These are phyloP conservation scores for Phytomonas francai DNA, from an alignment of 208 protist genomes.

Conservation along the genomic window DNA sequence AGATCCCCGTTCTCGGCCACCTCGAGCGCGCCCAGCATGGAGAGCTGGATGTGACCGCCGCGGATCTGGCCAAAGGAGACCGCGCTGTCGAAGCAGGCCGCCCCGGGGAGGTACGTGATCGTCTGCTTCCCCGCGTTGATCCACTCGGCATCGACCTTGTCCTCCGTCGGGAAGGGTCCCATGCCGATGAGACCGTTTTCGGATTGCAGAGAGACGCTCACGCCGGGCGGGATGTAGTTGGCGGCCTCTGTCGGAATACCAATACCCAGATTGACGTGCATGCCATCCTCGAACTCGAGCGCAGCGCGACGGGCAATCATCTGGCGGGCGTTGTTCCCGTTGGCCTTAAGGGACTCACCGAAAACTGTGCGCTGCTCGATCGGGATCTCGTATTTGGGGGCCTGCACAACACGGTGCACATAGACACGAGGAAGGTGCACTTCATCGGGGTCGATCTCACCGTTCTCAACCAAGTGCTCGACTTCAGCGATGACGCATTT, in stretches of 20 bases:
- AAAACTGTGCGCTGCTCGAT: constrained; percentile 44
- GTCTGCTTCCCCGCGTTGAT: constrained; percentile 98
- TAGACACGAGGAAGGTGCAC: constrained; percentile 94
- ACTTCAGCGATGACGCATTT: constrained; percentile 93
- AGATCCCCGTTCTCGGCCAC: constrained; percentile 92
- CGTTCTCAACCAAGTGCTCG: constrained; percentile 92
- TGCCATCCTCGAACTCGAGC: constrained; percentile 93
- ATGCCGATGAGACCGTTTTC: constrained; percentile 92
- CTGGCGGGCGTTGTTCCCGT: constrained; percentile 48
- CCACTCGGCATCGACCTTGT: constrained; percentile 89
- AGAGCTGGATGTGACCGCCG: constrained; percentile 94
- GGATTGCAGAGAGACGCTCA: constrained; percentile 86
- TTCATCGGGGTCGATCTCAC: constrained; percentile 89
- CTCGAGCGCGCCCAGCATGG: constrained; percentile 95
- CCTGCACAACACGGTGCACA: constrained; percentile 87
- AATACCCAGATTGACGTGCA: constrained; percentile 96
- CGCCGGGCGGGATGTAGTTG: constrained; percentile 84
- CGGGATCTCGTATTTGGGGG: constrained; percentile 37
- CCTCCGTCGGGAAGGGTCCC: constrained; percentile 87
- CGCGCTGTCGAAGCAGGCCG: constrained; percentile 87
- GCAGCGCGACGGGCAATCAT: constrained; percentile 91
- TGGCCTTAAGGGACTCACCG: constrained; percentile 19
- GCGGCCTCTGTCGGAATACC: constrained; percentile 94
- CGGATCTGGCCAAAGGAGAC: constrained; percentile 97
- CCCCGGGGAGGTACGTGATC: constrained; percentile 92